phyloP scores from a whole-genome alignment of 2,329 filamentous ascomycete genomes.

The Xylariaceae sp. region DNA sequence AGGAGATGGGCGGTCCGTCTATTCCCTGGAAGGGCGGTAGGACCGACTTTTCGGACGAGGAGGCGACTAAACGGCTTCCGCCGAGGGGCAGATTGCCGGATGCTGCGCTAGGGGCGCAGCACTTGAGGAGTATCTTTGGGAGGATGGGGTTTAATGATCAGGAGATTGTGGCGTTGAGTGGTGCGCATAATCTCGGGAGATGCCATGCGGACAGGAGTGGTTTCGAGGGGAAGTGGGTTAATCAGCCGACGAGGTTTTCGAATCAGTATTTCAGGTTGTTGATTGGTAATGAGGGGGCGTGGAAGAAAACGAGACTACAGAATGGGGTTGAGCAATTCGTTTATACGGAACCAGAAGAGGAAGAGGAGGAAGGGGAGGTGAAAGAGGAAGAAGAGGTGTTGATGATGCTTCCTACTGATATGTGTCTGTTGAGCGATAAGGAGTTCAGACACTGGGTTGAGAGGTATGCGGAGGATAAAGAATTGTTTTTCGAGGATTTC shows the following conservation, averaged over 20 bases:
- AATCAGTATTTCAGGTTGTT: constrained; percentile 38
- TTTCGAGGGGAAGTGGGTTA: constrained; percentile 37
- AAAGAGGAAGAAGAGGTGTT: constrained; percentile 52
- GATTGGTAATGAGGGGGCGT: constrained; percentile 31
- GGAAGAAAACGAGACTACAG: constrained; percentile 28
- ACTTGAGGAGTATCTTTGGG: constrained; percentile 85
- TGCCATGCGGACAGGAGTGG: constrained; percentile 45
- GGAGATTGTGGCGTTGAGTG: constrained; percentile 86
- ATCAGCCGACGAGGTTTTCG: constrained; percentile 37
- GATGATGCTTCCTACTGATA: constrained; percentile 67
- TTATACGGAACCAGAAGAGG: constrained; percentile 52
- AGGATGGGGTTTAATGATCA: constrained; percentile 97
- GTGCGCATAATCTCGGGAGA: constrained; percentile 81
- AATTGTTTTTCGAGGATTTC: constrained; percentile 61
- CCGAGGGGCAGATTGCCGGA: constrained; percentile 67
- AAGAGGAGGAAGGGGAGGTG: constrained; percentile 43
- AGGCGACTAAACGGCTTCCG: constrained; percentile 45
- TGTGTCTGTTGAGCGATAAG: constrained; percentile 54
- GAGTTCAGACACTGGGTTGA: constrained; percentile 56
- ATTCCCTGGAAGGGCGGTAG: constrained; percentile 57
- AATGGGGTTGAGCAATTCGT: constrained; percentile 48
- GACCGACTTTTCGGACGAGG: constrained; percentile 61
- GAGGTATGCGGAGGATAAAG: constrained; percentile 59
- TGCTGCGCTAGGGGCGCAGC: constrained; percentile 71
- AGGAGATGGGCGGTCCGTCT: constrained; percentile 58